Evolutionary conservation across 208 protist species (phyloP), one percentile per base, ranked within the genome.

Genomic region (Willaertia magna): DNA sequence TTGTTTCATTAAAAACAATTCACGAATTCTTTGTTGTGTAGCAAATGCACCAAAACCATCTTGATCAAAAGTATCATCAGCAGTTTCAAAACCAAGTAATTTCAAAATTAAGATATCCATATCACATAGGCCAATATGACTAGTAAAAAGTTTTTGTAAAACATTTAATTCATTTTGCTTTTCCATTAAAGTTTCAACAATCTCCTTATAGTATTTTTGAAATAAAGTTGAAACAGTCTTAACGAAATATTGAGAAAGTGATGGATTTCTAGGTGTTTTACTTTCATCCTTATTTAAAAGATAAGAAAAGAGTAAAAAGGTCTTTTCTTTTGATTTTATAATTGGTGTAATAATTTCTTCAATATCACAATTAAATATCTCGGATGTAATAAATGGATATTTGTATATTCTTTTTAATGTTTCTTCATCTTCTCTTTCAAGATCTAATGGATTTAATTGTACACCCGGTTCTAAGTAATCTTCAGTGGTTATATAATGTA

Each of bases 11-110:
- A 76, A 43, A n/a, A 76, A 76, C 67, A 76, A 44, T 20, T 76
- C 67, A 44, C 67, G n/a, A 44, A 76, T 40, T n/a, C 67, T 7
- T 76, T 76, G 67, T 76, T 76, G 67, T 76, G 67, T 76, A 76
- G 34, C 67, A 44, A 76, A 76, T 44, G 34, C 34, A 44, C 67
- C 67, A 76, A 76, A 76, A 22, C 14, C 67, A 44, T 76, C 67
- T 76, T 76, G 67, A 76, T 76, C 67, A 44, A 76, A 76, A 12
- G 4, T 44, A 43, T 76, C 67, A 22, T 76, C 67, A 3, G n/a
- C 16, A 44, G 39, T 44, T 20, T 76, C 67, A 22, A 76, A 76
- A 20, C 67, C 67, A 26, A 76, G 26, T 16, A 76, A 9, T 20
- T 44, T 76, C 67, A 76, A 76, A 3, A 76, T 43, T 0, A 76